These are phyloP conservation scores for Pleurozium schreberi DNA, from an alignment of 225 moss, liverwort and hornwort genomes.

Conservation along the genomic window DNA sequence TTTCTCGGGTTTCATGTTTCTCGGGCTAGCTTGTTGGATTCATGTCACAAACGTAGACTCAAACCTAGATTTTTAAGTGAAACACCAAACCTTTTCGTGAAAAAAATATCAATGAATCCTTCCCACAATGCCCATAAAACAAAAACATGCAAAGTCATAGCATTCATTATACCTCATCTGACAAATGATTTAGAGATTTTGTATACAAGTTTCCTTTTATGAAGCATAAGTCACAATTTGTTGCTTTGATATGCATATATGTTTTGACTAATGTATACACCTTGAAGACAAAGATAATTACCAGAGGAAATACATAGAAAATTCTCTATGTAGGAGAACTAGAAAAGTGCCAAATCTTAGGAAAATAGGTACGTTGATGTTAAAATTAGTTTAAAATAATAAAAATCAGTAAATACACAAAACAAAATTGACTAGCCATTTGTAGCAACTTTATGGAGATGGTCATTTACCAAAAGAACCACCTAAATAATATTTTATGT, in stretches of 20 bases:
- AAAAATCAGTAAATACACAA: too few species aligned
- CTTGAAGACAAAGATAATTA: too few species aligned
- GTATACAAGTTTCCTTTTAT: neutral
- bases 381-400: too few species aligned
- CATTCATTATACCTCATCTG: neutral
- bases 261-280: too few species aligned
- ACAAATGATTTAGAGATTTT: neutral
- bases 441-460: too few species aligned
- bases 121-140: neutral
- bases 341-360: too few species aligned
- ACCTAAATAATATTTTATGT: too few species aligned
- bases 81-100: neutral
- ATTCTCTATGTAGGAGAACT: too few species aligned
- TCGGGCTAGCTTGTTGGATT: accelerated
- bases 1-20: neutral
- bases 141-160: neutral
- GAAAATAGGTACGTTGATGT: too few species aligned
- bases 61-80: accelerated
- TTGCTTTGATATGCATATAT: neutral
- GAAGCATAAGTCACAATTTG: neutral
- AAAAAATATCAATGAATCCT: neutral
- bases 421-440: too few species aligned
- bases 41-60: accelerated
- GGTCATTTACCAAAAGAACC: too few species aligned
- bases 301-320: too few species aligned